A percentile compares a stretch with the other conserved stretches of the same genome.
These are phyloP conservation scores for Rhizomucor pusillus DNA, from an alignment of 371 early-diverging fungal genomes.

Conservation along the genomic window DNA sequence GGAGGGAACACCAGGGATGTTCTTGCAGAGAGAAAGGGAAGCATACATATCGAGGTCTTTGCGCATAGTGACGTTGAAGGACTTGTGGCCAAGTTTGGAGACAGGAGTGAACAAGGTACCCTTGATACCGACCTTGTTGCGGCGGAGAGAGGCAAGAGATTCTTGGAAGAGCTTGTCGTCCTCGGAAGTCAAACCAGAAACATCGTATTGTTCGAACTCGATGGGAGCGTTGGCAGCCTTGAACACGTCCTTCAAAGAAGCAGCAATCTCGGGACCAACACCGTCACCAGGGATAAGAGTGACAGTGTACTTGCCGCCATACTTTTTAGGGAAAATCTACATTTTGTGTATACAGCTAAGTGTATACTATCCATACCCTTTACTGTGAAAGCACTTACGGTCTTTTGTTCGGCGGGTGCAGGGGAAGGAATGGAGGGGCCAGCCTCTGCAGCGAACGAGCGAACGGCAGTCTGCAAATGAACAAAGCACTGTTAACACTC, in stretches of 20 bases:
- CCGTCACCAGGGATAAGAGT: conserved; percentile 98
- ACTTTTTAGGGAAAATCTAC: conserved; percentile 45
- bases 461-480: conserved; percentile 16
- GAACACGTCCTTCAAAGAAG: conserved; percentile 91
- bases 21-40: conserved; percentile 81
- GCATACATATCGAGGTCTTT: conserved; percentile 97
- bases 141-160: conserved; percentile 84
- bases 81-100: conserved; percentile 76
- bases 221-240: conserved; percentile 89
- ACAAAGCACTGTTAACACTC: not conserved
- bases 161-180: conserved; percentile 76
- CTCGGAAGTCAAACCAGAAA: conserved; percentile 82
- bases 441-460: conserved; percentile 41
- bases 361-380: not conserved
- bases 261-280: conserved; percentile 90
- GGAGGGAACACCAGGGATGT: conserved; percentile 77
- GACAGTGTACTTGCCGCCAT: conserved; percentile 82
- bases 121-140: conserved; percentile 96
- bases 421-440: conserved; percentile 38
- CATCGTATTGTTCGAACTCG: conserved; percentile 93
- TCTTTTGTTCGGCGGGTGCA: conserved; percentile 46
- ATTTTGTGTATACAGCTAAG: not conserved
- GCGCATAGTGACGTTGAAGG: conserved; percentile 93
- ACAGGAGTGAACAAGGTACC: conserved; percentile 95
- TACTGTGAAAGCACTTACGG: conserved; percentile 22